phyloP scores from a whole-genome alignment of 306 rosid species.

The Macrotyloma uniflorum region DNA sequence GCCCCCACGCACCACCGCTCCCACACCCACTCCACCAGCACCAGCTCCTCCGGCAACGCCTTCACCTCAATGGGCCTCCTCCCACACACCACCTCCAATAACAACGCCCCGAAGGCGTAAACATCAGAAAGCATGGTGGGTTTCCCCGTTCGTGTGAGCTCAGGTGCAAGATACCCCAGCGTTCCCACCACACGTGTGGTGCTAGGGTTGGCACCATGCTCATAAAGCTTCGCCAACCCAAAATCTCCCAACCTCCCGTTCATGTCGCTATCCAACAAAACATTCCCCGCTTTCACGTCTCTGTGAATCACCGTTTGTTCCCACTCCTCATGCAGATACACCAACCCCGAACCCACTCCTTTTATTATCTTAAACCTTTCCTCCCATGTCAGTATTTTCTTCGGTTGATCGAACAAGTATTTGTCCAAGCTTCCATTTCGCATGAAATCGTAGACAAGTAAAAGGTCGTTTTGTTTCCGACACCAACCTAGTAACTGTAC shows the following conservation, averaged over 20 bases:
- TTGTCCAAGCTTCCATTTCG: constrained; percentile 66
- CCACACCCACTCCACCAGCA: constrained; percentile 70
- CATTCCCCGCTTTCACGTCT: constrained; percentile 68
- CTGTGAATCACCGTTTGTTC: constrained; percentile 72
- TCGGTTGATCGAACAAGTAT: constrained; percentile 48
- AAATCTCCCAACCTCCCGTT: constrained; percentile 63
- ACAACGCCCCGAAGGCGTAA: constrained; percentile 62
- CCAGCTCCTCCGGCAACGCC: constrained; percentile 65
- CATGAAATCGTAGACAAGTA: constrained; percentile 66
- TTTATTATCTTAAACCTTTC: constrained; percentile 60
- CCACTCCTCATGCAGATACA: constrained; percentile 69
- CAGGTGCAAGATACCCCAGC: constrained; percentile 66
- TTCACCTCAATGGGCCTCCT: constrained; percentile 62
- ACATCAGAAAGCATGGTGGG: constrained; percentile 60
- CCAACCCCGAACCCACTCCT: constrained; percentile 60
- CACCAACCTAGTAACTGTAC: constrained; percentile 72
- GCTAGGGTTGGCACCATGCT: constrained; percentile 55
- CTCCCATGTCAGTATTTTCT: constrained; percentile 51
- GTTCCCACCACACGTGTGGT: constrained; percentile 72
- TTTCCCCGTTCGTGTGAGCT: constrained; percentile 62
- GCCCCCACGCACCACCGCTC: constrained; percentile 55
- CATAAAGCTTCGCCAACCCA: constrained; percentile 63
- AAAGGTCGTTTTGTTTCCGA: constrained; percentile 47
- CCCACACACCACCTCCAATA: constrained; percentile 67
- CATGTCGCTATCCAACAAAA: constrained; percentile 58